Base-by-base conservation (phyloP, 169 alveolate genomes). In the Theileria equi region DNA sequence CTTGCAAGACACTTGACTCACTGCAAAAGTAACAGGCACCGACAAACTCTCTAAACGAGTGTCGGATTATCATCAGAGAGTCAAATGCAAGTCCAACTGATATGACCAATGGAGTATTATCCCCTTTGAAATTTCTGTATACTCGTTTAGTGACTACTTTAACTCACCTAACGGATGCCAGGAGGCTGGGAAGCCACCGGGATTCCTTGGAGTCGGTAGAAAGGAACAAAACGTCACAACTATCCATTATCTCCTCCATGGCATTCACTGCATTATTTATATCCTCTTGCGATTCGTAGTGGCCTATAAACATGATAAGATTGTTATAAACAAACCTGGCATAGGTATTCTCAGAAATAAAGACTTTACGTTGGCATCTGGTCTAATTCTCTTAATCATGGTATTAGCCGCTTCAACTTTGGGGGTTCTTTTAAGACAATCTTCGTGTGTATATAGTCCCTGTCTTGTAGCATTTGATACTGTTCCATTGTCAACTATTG, bases 141-240 rank as follows among this genome's bases (percentile, higher is more conserved):
- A 6, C 10, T 1, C 29, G 23, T 28, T 6, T 19, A 34, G 10
- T n/a, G 16, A 11, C 21, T 36, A 10, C n/a, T 35, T 1, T 32
- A 21, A 3, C 16, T 61, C 16, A 53, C 47, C 17, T 28, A 16
- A 38, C 69, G 17, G 85, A 82, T 17, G 77, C 80, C 28, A 86
- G 21, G 26, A 86, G 58, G 16, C 84, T 67, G 11, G 92, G 92
- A n/a, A 86, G 64, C 76, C 88, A 86, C 45, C 92, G 48, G 0
- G 92, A 86, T 29, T 86, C 92, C 49, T 78, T 86, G 34, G 90
- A 76, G 45, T 86, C 92, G 0, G 92, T 86, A 10, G 77, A 26
- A 31, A 86, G 70, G 62, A 86, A 72, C n/a, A 86, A 70, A 0
- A 59, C 88, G 47, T 86, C 90, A 49, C 70, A 80, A 26, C 53